Evolutionary conservation across 2,329 filamentous ascomycete genomes (phyloP).

Genomic region (Aureobasidium mangrovei): DNA sequence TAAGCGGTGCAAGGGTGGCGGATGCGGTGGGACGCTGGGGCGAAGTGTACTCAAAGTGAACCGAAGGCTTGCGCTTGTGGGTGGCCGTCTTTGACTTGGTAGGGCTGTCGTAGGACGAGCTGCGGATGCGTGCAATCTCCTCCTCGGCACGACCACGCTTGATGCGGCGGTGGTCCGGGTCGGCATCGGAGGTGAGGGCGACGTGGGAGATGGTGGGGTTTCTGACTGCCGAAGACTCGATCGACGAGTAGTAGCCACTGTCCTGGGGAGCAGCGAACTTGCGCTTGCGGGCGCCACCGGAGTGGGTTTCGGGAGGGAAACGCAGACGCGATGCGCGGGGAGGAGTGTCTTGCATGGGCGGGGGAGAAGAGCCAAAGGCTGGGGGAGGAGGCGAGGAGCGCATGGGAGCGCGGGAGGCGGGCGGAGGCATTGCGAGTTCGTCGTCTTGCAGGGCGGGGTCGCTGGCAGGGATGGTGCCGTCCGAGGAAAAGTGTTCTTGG

Average conservation of each 20-base stretch:
- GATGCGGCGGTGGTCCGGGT: constrained; percentile 48
- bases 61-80: constrained; percentile 21
- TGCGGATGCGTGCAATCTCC: constrained; percentile 86
- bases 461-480: constrained; percentile 44
- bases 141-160: constrained; percentile 90
- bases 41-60: constrained; percentile 50
- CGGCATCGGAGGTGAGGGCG: constrained; percentile 64
- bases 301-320: constrained; percentile 54
- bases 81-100: constrained; percentile 44
- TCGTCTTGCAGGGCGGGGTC: constrained; percentile 42
- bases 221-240: constrained; percentile 81
- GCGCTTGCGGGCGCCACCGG: constrained; percentile 57
- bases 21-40: constrained; percentile 53
- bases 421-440: constrained; percentile 33
- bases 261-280: constrained; percentile 78
- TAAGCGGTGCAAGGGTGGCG: constrained; percentile 66
- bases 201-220: constrained; percentile 46
- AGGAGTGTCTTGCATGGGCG: constrained; percentile 75
- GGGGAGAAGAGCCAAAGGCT: constrained; percentile 84
- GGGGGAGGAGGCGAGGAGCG: constrained; percentile 62
- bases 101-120: constrained; percentile 88
- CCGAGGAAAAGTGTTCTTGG: constrained; percentile 43
- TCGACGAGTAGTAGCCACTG: constrained; percentile 92
- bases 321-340: constrained; percentile 52
- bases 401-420: constrained; percentile 35